Conservation (phyloP, 106 monocot species). For the Platanthera zijinensis region DNA sequence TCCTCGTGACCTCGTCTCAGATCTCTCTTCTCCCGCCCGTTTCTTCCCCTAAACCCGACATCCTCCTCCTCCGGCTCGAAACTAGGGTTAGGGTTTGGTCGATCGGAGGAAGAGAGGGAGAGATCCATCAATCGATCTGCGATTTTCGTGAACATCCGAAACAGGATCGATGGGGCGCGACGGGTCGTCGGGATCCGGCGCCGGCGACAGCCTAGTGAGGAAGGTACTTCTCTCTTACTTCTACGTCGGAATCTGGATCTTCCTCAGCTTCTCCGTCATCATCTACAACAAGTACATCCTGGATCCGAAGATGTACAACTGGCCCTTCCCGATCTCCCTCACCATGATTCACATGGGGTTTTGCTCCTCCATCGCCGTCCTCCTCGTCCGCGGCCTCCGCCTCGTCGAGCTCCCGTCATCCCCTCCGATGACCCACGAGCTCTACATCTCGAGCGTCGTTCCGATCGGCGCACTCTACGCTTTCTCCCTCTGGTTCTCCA, state of each 20-base stretch:
- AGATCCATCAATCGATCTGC: neutral
- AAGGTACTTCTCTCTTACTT: slow-evolving; percentile 35
- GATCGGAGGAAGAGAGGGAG: neutral
- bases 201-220: slow-evolving; percentile 19
- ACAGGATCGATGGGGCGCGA: slow-evolving; percentile 9
- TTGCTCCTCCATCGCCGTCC: slow-evolving; percentile 36
- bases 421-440: slow-evolving; percentile 24
- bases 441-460: slow-evolving; percentile 8
- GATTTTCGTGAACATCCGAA: neutral
- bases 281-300: slow-evolving; percentile 58
- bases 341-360: slow-evolving; percentile 48
- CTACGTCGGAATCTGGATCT: slow-evolving; percentile 36
- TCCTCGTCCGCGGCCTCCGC: slow-evolving; percentile 28
- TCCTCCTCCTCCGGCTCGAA: neutral
- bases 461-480: slow-evolving; percentile 12
- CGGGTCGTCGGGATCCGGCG: neutral
- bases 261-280: slow-evolving; percentile 38
- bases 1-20: neutral
- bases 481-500: slow-evolving; percentile 14
- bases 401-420: slow-evolving; percentile 22
- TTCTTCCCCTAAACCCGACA: neutral
- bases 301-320: slow-evolving; percentile 43
- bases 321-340: slow-evolving; percentile 46
- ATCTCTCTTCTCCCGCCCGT: neutral
- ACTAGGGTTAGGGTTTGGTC: neutral